Conservation (phyloP, 129 eudicot species). For the Lactuca saligna region DNA sequence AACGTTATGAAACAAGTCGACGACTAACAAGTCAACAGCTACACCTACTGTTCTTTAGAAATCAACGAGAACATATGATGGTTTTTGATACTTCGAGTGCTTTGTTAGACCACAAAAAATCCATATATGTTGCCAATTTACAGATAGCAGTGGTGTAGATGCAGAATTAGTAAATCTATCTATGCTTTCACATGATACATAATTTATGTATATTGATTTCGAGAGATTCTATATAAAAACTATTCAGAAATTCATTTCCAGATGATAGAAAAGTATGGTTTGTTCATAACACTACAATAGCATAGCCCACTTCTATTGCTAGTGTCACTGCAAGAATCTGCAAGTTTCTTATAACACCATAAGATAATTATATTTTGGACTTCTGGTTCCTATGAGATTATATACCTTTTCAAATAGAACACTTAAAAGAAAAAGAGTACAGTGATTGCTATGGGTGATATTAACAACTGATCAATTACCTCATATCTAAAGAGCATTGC, state of each 20-base stretch:
- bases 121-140: slow-evolving; percentile 17
- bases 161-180: background rate
- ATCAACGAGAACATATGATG: background rate
- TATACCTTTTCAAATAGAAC: background rate
- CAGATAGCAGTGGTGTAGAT: background rate
- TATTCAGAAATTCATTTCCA: background rate
- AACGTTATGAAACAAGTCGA: background rate
- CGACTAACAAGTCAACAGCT: no score
- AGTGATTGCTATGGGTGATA: background rate
- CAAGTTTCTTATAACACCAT: background rate
- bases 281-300: background rate
- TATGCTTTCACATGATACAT: background rate
- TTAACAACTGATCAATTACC: background rate
- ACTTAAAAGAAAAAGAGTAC: slow-evolving; percentile 19
- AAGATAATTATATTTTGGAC: background rate
- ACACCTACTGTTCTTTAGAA: background rate
- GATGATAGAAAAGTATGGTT: slow-evolving; percentile 12
- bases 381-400: background rate
- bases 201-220: background rate
- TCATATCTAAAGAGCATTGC: background rate
- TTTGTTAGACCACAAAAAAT: background rate
- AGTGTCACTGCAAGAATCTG: background rate
- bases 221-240: background rate
- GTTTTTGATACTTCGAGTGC: slow-evolving; percentile 5
- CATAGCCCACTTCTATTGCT: slow-evolving; percentile 7